Evolutionary conservation across 2,329 filamentous ascomycete genomes (phyloP), one percentile per base, ranked within the genome.

Genomic region (Septoria linicola): DNA sequence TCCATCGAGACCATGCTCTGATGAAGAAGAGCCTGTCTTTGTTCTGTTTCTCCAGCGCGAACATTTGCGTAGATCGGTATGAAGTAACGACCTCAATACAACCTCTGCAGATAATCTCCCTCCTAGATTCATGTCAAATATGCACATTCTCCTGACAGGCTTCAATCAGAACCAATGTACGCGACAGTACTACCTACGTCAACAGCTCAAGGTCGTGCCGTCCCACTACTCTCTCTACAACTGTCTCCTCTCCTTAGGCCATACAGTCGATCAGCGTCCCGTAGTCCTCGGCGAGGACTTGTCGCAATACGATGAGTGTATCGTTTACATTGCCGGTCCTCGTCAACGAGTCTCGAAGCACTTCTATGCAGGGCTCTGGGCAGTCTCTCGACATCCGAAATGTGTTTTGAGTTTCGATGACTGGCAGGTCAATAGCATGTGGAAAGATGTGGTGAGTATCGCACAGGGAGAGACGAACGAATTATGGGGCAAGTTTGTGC

Each of bases 331-430:
- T 31, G 34, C 34, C 10, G 30, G 41, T 23, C 41, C 48, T 17
- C 19, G 10, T 11, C 41, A 42, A 17, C 23, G 32, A 19, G 35
- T 39, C 17, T 21, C 32, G 3, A 31, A 27, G 6, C 23, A 40
- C 19, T 37, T 31, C 34, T 51, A 39, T 21, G 41, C 37, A 21
- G 48, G 20, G 2, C 21, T 51, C 8, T 45, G 37, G 8, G 37
- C 48, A 2, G 44, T 51, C 19, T 30, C 39, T 11, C 48, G 40
- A 10, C 25, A 34, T 21, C 48, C 34, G 8, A 37, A 51, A 10
- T 51, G 48, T 30, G 45, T 45, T 19, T 40, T 51, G n/a, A 32
- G 40, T 8, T 42, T 51, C 17, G 41, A 51, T 51, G 41, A 51
- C 19, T 44, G 48, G 41, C 41, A 42, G 5, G 11, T 51, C 2